phyloP scores from a whole-genome alignment of 2,329 filamentous ascomycete genomes.

The Aspergillus sp. region DNA sequence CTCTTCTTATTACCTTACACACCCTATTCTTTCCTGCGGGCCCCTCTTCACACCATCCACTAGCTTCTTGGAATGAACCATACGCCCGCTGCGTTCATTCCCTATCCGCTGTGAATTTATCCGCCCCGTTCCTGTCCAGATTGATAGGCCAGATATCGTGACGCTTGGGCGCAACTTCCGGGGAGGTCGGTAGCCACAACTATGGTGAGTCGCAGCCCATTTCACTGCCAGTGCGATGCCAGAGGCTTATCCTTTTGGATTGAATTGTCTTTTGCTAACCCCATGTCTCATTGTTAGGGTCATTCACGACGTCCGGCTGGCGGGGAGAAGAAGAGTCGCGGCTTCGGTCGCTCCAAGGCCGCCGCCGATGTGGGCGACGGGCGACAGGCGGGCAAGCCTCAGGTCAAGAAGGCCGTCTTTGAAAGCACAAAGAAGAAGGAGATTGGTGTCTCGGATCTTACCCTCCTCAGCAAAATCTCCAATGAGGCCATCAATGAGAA shows the following conservation, averaged over 20 bases:
- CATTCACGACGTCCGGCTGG: constrained; percentile 47
- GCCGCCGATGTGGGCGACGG: constrained; percentile 46
- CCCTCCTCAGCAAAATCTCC: constrained; percentile 95
- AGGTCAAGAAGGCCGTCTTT: constrained; percentile 93
- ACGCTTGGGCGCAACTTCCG: constrained; percentile 33
- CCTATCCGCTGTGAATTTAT: constrained; percentile 15
- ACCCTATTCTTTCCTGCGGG: neutral
- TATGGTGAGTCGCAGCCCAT: constrained; percentile 33
- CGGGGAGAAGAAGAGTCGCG: constrained; percentile 46
- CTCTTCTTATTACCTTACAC: neutral
- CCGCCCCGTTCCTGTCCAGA: constrained; percentile 14
- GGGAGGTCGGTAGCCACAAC: constrained; percentile 32
- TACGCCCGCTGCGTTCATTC: constrained; percentile 19
- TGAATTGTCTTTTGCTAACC: constrained; percentile 19
- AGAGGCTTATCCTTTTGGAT: constrained; percentile 1
- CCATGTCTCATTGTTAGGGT: constrained; percentile 32
- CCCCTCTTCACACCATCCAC: neutral
- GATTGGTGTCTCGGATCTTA: constrained; percentile 96
- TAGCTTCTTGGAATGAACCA: constrained; percentile 21
- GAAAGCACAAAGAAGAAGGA: constrained; percentile 99
- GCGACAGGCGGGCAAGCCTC: constrained; percentile 57
- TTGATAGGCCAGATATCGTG: constrained; percentile 35
- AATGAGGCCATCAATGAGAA: constrained; percentile 99
- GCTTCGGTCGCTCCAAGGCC: constrained; percentile 46
- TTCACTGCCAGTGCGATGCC: neutral